These are phyloP conservation scores for Penicillium freii DNA, from an alignment of 2,329 filamentous ascomycete genomes.

Conservation along the genomic window DNA sequence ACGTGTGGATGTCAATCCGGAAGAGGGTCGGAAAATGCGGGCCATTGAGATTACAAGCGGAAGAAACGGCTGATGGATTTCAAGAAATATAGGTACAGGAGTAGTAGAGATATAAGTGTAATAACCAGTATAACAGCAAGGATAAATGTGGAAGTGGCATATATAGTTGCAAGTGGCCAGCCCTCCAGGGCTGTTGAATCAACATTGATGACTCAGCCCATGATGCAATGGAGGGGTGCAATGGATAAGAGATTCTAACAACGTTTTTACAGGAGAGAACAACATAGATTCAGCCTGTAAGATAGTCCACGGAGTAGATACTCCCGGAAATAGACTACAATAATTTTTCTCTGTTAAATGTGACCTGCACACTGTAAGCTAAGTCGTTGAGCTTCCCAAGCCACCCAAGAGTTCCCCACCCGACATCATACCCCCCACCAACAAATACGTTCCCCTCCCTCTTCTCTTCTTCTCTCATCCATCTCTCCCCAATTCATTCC, in stretches of 20 bases:
- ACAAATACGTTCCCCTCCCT: slow-evolving; percentile 29
- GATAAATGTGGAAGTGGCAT: too few relatives aligned
- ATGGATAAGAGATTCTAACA: neutral
- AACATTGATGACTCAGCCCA: slow-evolving; percentile 4
- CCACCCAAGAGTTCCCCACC: slow-evolving; percentile 1
- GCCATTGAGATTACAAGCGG: neutral
- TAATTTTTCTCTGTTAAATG: neutral
- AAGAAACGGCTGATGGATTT: slow-evolving; percentile 2
- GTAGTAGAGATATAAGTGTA: neutral
- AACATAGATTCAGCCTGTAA: slow-evolving; percentile 1
- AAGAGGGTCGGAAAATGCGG: slow-evolving; percentile 4
- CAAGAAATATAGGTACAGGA: neutral
- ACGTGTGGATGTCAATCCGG: slow-evolving; percentile 1
- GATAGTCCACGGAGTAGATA: neutral
- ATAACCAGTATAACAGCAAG: too few relatives aligned
- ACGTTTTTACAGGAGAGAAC: neutral
- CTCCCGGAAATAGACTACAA: neutral
- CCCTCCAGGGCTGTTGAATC: too few relatives aligned
- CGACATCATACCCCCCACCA: slow-evolving; percentile 35
- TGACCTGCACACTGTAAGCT: neutral
- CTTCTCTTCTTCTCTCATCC: slow-evolving; percentile 21
- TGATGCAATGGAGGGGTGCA: neutral
- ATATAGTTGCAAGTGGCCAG: neutral
- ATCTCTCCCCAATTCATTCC: slow-evolving; percentile 15
- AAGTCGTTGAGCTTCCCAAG: slow-evolving; percentile 2